Evolutionary conservation across 768 basidiomycete species (phyloP).

Genomic region (Boletellus emodensis): DNA sequence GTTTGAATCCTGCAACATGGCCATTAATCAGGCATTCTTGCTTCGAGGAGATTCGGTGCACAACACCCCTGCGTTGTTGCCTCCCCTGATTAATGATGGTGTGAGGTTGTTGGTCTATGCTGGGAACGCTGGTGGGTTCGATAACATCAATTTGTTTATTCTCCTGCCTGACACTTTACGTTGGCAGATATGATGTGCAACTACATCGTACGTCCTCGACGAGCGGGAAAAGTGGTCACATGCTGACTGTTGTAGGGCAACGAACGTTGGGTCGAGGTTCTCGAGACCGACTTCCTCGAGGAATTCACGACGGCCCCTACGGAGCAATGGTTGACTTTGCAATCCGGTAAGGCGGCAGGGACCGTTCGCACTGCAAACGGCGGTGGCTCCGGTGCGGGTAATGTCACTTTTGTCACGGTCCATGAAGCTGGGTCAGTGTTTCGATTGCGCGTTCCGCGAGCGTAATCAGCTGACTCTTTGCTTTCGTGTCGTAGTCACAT

Average conservation of each 20-base stretch:
- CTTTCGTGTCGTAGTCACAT: slow-evolving; percentile 55
- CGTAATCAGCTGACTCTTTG: slow-evolving; percentile 1
- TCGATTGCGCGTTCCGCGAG: not conserved
- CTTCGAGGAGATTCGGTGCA: slow-evolving; percentile 85
- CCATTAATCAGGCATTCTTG: slow-evolving; percentile 77
- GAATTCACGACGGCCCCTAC: slow-evolving; percentile 53
- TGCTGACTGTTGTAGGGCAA: slow-evolving; percentile 50
- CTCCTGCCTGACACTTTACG: slow-evolving; percentile 11
- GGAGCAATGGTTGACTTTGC: slow-evolving; percentile 53
- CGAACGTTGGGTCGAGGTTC: slow-evolving; percentile 65
- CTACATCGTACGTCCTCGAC: slow-evolving; percentile 48
- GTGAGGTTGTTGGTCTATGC: slow-evolving; percentile 87
- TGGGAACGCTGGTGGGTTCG: slow-evolving; percentile 66
- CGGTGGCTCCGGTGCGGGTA: slow-evolving; percentile 64
- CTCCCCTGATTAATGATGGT: slow-evolving; percentile 77
- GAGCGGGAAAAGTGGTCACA: not conserved
- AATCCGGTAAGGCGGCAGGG: slow-evolving; percentile 57
- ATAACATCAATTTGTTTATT: not conserved
- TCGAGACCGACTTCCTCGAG: slow-evolving; percentile 56
- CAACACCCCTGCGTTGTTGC: slow-evolving; percentile 74
- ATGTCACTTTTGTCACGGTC: slow-evolving; percentile 76
- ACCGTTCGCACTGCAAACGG: slow-evolving; percentile 68
- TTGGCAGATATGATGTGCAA: slow-evolving; percentile 82
- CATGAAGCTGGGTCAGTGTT: slow-evolving; percentile 71
- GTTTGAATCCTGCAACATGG: slow-evolving; percentile 73